phyloP scores from a whole-genome alignment of 371 early-diverging fungal species.

The Syncephalastrum racemosum region DNA sequence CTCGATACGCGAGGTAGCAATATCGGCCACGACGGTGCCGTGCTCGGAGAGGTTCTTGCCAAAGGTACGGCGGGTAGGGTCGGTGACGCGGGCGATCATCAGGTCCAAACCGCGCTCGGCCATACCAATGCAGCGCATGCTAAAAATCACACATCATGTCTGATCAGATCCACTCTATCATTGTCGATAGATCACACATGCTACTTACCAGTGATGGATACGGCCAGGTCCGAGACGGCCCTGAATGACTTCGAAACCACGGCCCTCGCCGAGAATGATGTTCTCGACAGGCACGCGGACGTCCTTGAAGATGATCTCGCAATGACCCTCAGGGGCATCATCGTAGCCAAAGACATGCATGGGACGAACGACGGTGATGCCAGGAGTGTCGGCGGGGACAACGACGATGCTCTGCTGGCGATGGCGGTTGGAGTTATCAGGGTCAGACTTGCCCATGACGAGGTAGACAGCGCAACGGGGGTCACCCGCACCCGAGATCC shows the following conservation, averaged over 20 bases:
- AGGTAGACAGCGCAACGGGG: slow-evolving; percentile 88
- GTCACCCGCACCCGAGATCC: slow-evolving; percentile 94
- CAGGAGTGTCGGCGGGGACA: slow-evolving; percentile 87
- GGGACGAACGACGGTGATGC: slow-evolving; percentile 83
- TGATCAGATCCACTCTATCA: background rate
- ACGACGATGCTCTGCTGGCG: slow-evolving; percentile 88
- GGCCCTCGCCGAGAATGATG: slow-evolving; percentile 91
- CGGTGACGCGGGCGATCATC: slow-evolving; percentile 85
- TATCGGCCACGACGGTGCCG: slow-evolving; percentile 76
- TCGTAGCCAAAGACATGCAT: slow-evolving; percentile 93
- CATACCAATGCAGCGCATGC: slow-evolving; percentile 94
- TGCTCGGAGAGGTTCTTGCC: slow-evolving; percentile 82
- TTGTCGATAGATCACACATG: background rate
- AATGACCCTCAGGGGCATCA: slow-evolving; percentile 95
- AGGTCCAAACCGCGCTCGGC: slow-evolving; percentile 90
- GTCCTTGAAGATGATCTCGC: slow-evolving; percentile 88
- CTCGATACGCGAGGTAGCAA: slow-evolving; percentile 86
- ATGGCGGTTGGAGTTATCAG: slow-evolving; percentile 70
- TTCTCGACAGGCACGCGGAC: slow-evolving; percentile 87
- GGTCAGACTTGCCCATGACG: slow-evolving; percentile 87
- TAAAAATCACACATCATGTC: slow-evolving; percentile 25
- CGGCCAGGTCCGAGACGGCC: slow-evolving; percentile 93
- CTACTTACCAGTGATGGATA: slow-evolving; percentile 64
- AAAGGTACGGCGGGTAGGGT: slow-evolving; percentile 81
- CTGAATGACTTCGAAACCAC: slow-evolving; percentile 97